phyloP scores from a whole-genome alignment of 2,329 filamentous ascomycete species.

The Zopfia rhizophila region DNA sequence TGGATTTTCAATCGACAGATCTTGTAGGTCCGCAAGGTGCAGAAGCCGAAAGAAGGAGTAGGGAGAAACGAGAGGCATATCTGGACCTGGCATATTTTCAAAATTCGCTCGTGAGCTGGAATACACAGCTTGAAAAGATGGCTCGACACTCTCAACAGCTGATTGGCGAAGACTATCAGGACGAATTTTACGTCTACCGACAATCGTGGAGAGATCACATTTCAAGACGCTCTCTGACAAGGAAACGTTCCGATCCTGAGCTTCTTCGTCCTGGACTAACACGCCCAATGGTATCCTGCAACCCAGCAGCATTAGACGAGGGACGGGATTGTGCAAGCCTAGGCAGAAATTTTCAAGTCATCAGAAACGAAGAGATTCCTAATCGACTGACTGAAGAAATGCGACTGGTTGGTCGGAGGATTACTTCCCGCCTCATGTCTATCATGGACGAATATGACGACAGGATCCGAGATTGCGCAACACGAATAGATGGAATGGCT shows the following conservation, averaged over 20 bases:
- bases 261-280: no score
- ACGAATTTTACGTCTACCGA: no score
- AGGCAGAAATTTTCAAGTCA: no score
- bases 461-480: slow-evolving; percentile 32
- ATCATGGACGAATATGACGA: slow-evolving; percentile 33
- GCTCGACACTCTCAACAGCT: slow-evolving; percentile 12
- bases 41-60: slow-evolving; percentile 16
- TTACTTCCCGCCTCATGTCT: slow-evolving; percentile 15
- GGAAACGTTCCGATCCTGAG: no score
- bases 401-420: slow-evolving; percentile 17
- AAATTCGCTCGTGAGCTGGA: slow-evolving; percentile 29
- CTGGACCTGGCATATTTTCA: slow-evolving; percentile 30
- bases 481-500: slow-evolving; percentile 36
- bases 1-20: slow-evolving; percentile 13
- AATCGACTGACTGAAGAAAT: no score
- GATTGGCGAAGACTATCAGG: not conserved
- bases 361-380: no score
- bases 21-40: not conserved
- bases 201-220: no score
- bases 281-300: no score
- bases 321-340: no score
- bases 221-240: no score
- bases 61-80: slow-evolving; percentile 25
- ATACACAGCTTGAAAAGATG: slow-evolving; percentile 27
- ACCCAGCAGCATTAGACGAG: no score